Evolutionary conservation across 805 yeast genomes (phyloP).

Genomic region (Sugiyamaella mastotermitis): DNA sequence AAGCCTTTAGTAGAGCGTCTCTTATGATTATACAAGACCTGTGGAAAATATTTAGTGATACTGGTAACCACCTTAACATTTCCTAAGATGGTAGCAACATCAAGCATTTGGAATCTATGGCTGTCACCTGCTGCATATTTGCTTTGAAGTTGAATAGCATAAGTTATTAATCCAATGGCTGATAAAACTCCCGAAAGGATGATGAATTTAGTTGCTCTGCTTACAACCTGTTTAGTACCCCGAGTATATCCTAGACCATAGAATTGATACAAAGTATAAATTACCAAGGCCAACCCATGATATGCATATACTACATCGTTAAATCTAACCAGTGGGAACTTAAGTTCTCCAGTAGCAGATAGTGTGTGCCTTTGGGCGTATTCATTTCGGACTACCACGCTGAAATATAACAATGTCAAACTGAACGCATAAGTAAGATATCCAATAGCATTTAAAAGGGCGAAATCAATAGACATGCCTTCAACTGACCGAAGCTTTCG

Average conservation of each 20-base stretch:
- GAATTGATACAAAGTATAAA: conserved; percentile 33
- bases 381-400: conserved; percentile 29
- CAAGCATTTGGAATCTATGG: conserved; percentile 25
- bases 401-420: conserved; percentile 28
- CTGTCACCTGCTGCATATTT: conserved; percentile 6
- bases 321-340: conserved; percentile 36
- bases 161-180: conserved; percentile 21
- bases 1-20: conserved; percentile 43
- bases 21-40: conserved; percentile 36
- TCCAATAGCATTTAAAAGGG: conserved; percentile 31
- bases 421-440: conserved; percentile 30
- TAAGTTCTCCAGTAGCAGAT: conserved; percentile 17
- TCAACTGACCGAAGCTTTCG: conserved; percentile 29
- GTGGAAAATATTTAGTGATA: conserved; percentile 44
- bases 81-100: conserved; percentile 38
- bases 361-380: conserved; percentile 29
- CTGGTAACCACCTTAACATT: conserved; percentile 41
- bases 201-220: conserved; percentile 22
- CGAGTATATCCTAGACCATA: conserved; percentile 33
- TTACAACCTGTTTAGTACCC: conserved; percentile 26
- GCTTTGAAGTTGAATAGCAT: conserved; percentile 23
- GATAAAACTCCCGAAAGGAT: conserved; percentile 19
- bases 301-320: conserved; percentile 41
- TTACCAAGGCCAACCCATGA: conserved; percentile 38
- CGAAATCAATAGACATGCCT: conserved; percentile 33